phyloP scores from a whole-genome alignment of 2,329 filamentous ascomycete genomes.

The Fusarium floridanum region DNA sequence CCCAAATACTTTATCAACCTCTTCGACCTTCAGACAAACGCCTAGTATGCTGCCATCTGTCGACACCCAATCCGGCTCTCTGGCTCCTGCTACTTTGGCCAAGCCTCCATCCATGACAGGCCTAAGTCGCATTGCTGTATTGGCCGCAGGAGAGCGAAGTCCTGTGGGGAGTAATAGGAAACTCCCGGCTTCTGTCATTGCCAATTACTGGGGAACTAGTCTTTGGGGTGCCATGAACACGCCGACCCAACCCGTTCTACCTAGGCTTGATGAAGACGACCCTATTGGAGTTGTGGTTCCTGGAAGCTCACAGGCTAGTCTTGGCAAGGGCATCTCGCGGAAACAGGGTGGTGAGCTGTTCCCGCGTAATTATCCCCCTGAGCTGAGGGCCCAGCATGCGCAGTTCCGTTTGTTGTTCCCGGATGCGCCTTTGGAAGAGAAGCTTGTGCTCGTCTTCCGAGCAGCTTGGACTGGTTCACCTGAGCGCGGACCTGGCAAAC shows the following conservation, averaged over 20 bases:
- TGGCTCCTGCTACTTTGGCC: conserved; percentile 86
- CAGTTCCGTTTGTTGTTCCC: conserved; percentile 96
- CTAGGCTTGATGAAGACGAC: conserved; percentile 54
- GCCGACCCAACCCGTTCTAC: conserved; percentile 49
- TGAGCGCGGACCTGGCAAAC: conserved; percentile 57
- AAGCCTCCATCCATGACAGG: conserved; percentile 87
- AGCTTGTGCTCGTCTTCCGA: conserved; percentile 90
- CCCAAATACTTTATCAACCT: conserved; percentile 48
- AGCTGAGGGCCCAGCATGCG: conserved; percentile 87
- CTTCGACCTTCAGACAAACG: conserved; percentile 46
- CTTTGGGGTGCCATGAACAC: conserved; percentile 70
- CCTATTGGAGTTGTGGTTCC: conserved; percentile 57
- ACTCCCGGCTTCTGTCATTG: conserved; percentile 87
- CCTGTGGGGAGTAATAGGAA: conserved; percentile 75
- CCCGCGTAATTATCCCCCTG: conserved; percentile 82
- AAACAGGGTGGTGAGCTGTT: conserved; percentile 67
- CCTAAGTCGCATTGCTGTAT: conserved; percentile 86
- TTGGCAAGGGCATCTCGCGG: conserved; percentile 48
- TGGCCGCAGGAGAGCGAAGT: conserved; percentile 82
- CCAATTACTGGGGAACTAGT: conserved; percentile 93
- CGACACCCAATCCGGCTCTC: conserved; percentile 67
- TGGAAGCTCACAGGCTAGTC: conserved; percentile 46
- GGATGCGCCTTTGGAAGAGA: conserved; percentile 80
- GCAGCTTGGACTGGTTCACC: conserved; percentile 80
- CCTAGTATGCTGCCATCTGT: conserved; percentile 53